These are phyloP conservation scores for Flaveria linearis DNA, from an alignment of 129 eudicot species.

Conservation along the genomic window DNA sequence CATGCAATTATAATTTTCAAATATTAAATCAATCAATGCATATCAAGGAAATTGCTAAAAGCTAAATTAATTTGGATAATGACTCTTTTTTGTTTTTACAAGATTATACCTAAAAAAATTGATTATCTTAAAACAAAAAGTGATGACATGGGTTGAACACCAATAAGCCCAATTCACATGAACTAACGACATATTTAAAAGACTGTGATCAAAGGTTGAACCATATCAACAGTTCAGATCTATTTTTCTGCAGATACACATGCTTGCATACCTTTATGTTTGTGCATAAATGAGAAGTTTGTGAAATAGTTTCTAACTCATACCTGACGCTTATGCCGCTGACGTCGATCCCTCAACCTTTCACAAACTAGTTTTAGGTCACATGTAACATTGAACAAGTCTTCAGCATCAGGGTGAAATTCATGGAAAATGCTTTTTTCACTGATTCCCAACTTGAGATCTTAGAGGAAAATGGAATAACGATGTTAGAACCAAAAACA, in stretches of 20 bases:
- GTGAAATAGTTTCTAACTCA: conserved; percentile 13
- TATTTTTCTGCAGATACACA: background rate
- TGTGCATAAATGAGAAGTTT: background rate
- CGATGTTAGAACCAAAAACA: conserved; percentile 5
- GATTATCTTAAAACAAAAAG: background rate
- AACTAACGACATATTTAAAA: background rate
- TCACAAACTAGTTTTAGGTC: conserved; percentile 93
- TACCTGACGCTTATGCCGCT: conserved; percentile 95
- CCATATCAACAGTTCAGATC: background rate
- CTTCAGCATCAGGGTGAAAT: conserved; percentile 99
- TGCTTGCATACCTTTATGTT: background rate
- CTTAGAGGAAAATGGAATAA: conserved; percentile 39
- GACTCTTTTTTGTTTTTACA: background rate
- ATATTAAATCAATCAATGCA: background rate
- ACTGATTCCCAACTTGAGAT: conserved; percentile 95
- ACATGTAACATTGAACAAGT: conserved; percentile 97
- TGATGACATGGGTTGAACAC: background rate
- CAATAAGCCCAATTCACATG: background rate
- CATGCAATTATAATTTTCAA: background rate
- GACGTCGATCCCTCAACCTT: conserved; percentile 70
- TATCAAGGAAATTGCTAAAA: background rate
- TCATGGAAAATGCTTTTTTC: conserved; percentile 95
- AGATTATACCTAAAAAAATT: background rate
- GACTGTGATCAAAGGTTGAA: background rate
- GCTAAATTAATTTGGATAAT: background rate